Evolutionary conservation across 2,329 filamentous ascomycete species (phyloP), one percentile per base, ranked within the genome.

Genomic region (Sarocladium oryzae): DNA sequence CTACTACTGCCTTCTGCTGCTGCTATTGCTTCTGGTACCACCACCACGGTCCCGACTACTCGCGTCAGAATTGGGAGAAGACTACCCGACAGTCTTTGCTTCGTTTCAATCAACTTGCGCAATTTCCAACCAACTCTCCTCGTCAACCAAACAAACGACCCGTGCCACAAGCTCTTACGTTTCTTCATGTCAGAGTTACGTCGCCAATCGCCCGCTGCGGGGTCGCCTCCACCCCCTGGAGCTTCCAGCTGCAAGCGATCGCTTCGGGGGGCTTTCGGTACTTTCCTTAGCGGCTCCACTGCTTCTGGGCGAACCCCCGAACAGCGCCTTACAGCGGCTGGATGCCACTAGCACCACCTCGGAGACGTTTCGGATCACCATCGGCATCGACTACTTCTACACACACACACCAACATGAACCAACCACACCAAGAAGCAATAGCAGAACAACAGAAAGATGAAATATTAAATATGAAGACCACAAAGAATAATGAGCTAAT

Each of bases 41-140:
- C 28, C 7, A 30, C n/a, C n/a, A n/a, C n/a, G n/a, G n/a, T n/a
- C n/a, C n/a, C n/a, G n/a, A n/a, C n/a, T n/a, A n/a, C n/a, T n/a
- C n/a, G n/a, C n/a, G n/a, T n/a, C n/a, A n/a, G n/a, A 13, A 30
- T 30, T 7, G 28, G 13, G 13, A 7, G 7, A 7, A 30, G 28
- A 13, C 28, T n/a, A 36, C n/a, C n/a, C 33, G 33, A 36, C 33
- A 9, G 11, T 36, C 11, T 15, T 36, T 18, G 33, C 33, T 15
- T n/a, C n/a, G 5, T 36, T 36, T 36, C 33, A n/a, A 36, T 13
- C 15, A 32, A 32, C 30, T 8, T 32, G 8, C 85, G n/a, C n/a
- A n/a, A n/a, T 97, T 55, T 93, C 93, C 57, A 95, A 87, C 71
- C 93, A 93, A 70, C 93, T 91, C 69, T 92, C 96, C 70, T 81